These are phyloP conservation scores for Angophora floribunda DNA, from an alignment of 345 rosid genomes.

Conservation along the genomic window DNA sequence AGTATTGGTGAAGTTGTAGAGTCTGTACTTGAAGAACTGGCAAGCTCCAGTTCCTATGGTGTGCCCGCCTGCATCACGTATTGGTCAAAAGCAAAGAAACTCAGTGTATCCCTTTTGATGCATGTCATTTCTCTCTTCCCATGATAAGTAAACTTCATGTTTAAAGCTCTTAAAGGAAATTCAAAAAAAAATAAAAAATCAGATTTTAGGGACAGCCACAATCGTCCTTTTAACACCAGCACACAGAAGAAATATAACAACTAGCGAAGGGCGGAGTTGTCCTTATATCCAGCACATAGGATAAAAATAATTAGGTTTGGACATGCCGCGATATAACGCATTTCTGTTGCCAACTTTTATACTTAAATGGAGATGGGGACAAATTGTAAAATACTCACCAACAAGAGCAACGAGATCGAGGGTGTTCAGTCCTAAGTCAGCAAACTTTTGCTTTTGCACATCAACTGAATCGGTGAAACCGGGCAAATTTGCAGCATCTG, in stretches of 20 bases:
- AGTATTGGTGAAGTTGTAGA: conserved; percentile 29
- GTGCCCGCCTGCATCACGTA: conserved; percentile 30
- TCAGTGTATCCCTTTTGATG: not conserved
- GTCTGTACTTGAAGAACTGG: conserved; percentile 29
- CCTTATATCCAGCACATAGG: not conserved
- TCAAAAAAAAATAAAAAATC: not conserved
- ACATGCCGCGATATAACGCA: not conserved
- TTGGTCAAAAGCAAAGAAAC: not conserved
- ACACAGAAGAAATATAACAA: too few species aligned
- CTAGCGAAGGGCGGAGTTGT: too few species aligned
- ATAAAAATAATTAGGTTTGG: not conserved
- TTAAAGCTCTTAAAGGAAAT: too few species aligned
- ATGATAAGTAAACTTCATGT: too few species aligned
- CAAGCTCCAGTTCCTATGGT: conserved; percentile 55
- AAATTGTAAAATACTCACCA: conserved; percentile 5
- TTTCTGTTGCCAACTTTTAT: not conserved
- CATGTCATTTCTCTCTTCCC: too few species aligned
- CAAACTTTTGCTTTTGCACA: conserved; percentile 9
- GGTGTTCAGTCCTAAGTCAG: conserved; percentile 6
- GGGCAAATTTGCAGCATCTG: conserved; percentile 13
- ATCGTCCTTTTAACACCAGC: not conserved
- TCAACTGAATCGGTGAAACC: conserved; percentile 7
- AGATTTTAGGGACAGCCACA: not conserved
- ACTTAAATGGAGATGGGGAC: not conserved
- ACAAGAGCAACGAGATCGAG: conserved; percentile 30